These are phyloP conservation scores for Blepharisma undulans DNA, from an alignment of 169 alveolate genomes.

Conservation along the genomic window DNA sequence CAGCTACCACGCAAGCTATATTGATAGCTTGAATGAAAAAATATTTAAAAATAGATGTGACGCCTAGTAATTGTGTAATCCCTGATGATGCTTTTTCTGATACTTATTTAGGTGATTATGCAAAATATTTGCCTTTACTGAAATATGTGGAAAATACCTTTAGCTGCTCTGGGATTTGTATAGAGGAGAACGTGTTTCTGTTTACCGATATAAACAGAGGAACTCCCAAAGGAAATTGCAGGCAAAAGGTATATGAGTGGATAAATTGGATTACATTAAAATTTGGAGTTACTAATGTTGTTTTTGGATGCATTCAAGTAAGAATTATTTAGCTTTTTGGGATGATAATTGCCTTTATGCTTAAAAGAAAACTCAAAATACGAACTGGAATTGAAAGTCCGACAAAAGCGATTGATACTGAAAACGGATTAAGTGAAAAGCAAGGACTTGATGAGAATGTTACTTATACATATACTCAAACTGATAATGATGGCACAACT, in stretches of 20 bases:
- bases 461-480: neutral
- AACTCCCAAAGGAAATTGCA: neutral
- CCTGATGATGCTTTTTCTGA: neutral
- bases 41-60: neutral
- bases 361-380: neutral
- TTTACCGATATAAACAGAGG: constrained; percentile 10
- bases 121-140: neutral
- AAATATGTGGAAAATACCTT: neutral
- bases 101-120: neutral
- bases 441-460: neutral
- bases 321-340: neutral
- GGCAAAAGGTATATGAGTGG: neutral
- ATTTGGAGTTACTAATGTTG: neutral
- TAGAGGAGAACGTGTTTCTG: neutral
- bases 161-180: constrained; percentile 11
- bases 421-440: neutral
- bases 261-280: neutral
- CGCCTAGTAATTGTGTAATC: neutral
- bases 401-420: neutral
- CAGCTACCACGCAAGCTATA: neutral
- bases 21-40: neutral
- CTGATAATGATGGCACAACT: neutral
- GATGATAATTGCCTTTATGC: neutral
- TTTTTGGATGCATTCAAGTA: neutral
- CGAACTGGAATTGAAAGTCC: neutral